Percentiles rank a stretch among this genome's conserved stretches.
phyloP scores from a whole-genome alignment of 352 stramenopile species.

The Saprolegnia diclina region DNA sequence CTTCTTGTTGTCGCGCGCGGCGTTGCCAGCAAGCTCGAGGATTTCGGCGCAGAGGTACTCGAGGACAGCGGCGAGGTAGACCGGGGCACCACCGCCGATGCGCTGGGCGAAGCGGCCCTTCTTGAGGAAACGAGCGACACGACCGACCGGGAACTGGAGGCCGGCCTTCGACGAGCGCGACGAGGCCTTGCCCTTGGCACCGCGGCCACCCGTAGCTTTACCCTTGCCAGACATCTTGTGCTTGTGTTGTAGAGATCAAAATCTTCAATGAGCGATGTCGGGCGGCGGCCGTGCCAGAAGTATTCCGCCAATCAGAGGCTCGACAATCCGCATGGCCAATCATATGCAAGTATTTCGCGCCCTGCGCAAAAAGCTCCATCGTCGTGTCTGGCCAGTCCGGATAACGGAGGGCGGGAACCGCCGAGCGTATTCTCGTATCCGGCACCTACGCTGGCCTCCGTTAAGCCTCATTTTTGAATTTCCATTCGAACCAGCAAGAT shows the following conservation, averaged over 20 bases:
- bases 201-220: constrained; percentile 67
- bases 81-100: constrained; percentile 87
- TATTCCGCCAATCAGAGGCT: constrained; percentile 26
- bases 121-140: constrained; percentile 91
- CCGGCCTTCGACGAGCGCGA: constrained; percentile 86
- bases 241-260: constrained; percentile 31
- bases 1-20: constrained; percentile 95
- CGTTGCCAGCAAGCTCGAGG: constrained; percentile 87
- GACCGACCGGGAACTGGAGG: constrained; percentile 93
- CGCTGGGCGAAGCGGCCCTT: constrained; percentile 89
- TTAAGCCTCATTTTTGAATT: constrained; percentile 26
- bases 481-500: constrained; percentile 40
- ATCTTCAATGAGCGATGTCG: constrained; percentile 18
- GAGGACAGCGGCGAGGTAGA: constrained; percentile 91
- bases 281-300: constrained; percentile 23
- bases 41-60: constrained; percentile 90
- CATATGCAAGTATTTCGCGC: constrained; percentile 22
- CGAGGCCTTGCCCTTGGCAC: constrained; percentile 61
- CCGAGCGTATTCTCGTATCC: not conserved
- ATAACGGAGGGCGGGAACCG: not conserved
- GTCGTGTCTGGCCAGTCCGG: not conserved
- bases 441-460: not conserved
- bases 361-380: not conserved
- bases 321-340: constrained; percentile 5
- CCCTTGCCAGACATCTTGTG: constrained; percentile 67